Evolutionary conservation across 1,284 basidiomycete genomes (phyloP), one percentile per base, ranked within the genome.

Genomic region (Inonotus obliquus): DNA sequence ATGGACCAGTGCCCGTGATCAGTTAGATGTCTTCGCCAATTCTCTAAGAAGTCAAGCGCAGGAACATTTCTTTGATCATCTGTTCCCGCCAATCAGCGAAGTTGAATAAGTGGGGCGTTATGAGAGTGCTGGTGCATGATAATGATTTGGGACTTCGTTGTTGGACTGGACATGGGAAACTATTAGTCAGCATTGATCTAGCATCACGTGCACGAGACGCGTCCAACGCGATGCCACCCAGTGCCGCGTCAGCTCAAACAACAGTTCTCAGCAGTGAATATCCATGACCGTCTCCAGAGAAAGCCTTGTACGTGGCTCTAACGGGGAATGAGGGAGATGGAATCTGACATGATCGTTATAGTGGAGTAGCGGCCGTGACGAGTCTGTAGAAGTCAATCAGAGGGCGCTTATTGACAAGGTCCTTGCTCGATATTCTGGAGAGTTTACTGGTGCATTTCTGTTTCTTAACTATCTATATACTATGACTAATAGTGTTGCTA

Each of bases 361-460:
- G 87, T 91, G 88, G 89, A 82, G 78, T 39, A 79, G 73, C 58
- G 90, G 89, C 6, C 80, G 85, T 66, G 90, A 92, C 67, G 92
- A 94, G 71, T 84, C 89, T 1, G 92, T 97, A 2, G 92, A 96
- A 70, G 96, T 98, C 59, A 98, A 99, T 72, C 96, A 98, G 74
- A 83, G 96, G 25, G 94, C 93, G 9, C 79, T 96, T 57, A 95
- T 96, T 62, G 93, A 96, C 77, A 95, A 93, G 75, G 93, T 96
- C 44, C 84, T 98, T 23, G 93, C 96, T 19, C 82, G 96, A 49
- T 99, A 98, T 73, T 93, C 92, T 23, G 96, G 93, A 59, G 95
- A 98, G 75, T 92, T 94, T 68, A 96, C 94, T 4, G 84, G 86
- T 83, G 65, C 63, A 77, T 55, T 44, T 32, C 44, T 2, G n/a